Conservation (phyloP, 176 grass and related monocot genomes). For the Bolboschoenus planiculmis region DNA sequence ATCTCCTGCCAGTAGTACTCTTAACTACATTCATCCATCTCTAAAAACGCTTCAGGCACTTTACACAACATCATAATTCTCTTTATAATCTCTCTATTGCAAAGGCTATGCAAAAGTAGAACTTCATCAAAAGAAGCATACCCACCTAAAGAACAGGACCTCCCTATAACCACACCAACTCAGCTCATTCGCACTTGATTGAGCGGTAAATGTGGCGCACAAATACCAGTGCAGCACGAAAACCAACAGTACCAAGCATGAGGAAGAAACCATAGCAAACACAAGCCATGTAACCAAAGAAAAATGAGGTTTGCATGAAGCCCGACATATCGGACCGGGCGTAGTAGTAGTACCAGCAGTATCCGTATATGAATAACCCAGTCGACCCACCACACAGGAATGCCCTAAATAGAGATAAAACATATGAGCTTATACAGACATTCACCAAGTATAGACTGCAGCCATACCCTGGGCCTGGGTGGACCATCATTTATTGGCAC, state of each 20-base stretch:
- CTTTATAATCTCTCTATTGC: not conserved
- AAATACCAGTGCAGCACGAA: slow-evolving; percentile 72
- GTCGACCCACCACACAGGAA: slow-evolving; percentile 88
- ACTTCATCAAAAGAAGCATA: not conserved
- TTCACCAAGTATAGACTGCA: not conserved
- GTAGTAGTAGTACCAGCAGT: slow-evolving; percentile 95
- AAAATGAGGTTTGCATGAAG: slow-evolving; percentile 97
- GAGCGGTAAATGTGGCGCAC: slow-evolving; percentile 88
- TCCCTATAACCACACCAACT: not conserved
- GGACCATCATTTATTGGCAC: not conserved
- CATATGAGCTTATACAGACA: not conserved
- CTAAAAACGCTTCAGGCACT: slow-evolving; percentile 19
- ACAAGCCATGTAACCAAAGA: slow-evolving; percentile 98
- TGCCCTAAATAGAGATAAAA: slow-evolving; percentile 36
- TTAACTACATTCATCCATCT: slow-evolving; percentile 7
- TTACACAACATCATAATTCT: slow-evolving; percentile 1
- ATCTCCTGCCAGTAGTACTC: slow-evolving; percentile 10
- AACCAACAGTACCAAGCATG: slow-evolving; percentile 80
- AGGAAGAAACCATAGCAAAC: slow-evolving; percentile 97
- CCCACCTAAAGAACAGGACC: not conserved
- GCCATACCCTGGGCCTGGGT: not conserved
- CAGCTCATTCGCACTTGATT: slow-evolving; percentile 77
- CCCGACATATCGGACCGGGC: slow-evolving; percentile 93
- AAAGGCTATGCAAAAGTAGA: slow-evolving; percentile 18
- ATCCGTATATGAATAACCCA: slow-evolving; percentile 81